Conservation (phyloP, 768 basidiomycete species). For the Suillus discolor region DNA sequence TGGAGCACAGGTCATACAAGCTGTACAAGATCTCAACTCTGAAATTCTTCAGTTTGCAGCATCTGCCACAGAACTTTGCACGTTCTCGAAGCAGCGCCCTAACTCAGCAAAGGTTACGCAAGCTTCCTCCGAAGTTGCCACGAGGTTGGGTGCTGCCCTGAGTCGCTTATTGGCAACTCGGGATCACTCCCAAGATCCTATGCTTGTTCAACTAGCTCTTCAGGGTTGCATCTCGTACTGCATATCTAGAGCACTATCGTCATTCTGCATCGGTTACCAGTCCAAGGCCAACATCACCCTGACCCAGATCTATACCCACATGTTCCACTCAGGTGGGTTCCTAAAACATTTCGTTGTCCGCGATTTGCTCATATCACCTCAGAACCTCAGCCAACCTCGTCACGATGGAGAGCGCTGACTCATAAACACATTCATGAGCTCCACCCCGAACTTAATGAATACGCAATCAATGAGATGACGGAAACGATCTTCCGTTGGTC, state of each 20-base stretch:
- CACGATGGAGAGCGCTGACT: conserved; percentile 76
- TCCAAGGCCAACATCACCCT: conserved; percentile 69
- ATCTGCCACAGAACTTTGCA: conserved; percentile 68
- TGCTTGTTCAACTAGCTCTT: conserved; percentile 74
- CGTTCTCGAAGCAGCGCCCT: conserved; percentile 47
- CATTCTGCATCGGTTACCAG: conserved; percentile 76
- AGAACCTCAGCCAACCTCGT: conserved; percentile 80
- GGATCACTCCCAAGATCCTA: conserved; percentile 75
- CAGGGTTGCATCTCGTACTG: conserved; percentile 72
- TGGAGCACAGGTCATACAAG: conserved; percentile 76
- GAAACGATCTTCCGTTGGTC: conserved; percentile 76
- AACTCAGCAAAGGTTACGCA: conserved; percentile 46
- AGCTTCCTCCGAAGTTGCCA: conserved; percentile 59
- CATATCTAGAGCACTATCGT: conserved; percentile 64
- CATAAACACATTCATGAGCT: conserved; percentile 68
- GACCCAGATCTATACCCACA: conserved; percentile 59
- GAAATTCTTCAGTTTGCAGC: conserved; percentile 83
- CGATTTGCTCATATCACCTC: conserved; percentile 20
- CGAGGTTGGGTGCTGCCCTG: conserved; percentile 64
- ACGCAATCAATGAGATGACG: conserved; percentile 70
- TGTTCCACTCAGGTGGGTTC: conserved; percentile 53
- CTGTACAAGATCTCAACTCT: conserved; percentile 77
- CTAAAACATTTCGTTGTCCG: neutral
- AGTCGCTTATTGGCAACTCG: conserved; percentile 60
- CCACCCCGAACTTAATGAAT: conserved; percentile 66